Conservation (phyloP, 768 basidiomycete species). For the Stropharia rugosoannulata region DNA sequence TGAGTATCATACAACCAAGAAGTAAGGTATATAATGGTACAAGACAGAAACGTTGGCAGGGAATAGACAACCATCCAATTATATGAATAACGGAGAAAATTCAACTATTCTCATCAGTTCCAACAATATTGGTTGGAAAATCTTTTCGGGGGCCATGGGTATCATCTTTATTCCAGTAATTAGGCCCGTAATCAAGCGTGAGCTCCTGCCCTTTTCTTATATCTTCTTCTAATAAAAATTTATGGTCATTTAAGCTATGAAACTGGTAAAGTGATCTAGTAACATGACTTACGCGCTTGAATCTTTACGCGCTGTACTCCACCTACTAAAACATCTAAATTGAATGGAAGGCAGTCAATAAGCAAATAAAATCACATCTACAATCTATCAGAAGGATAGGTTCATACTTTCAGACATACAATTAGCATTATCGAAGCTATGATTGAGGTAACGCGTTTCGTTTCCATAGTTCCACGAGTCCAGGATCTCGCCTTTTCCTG, state of each 20-base stretch:
- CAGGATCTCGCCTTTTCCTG: conserved; percentile 4
- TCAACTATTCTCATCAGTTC: not conserved
- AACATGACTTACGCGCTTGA: conserved; percentile 6
- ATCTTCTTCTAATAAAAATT: not conserved
- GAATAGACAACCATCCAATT: no score
- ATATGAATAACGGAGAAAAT: no score
- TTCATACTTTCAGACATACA: conserved; percentile 8
- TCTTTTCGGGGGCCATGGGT: not conserved
- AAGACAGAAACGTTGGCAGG: no score
- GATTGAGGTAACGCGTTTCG: conserved; percentile 45
- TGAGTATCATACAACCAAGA: no score
- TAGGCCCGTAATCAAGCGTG: conserved; percentile 9
- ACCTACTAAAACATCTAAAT: conserved; percentile 4
- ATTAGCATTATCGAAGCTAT: conserved; percentile 8
- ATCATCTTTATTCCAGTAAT: not conserved
- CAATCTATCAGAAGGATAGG: not conserved
- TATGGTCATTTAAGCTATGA: not conserved
- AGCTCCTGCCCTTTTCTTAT: conserved; percentile 11
- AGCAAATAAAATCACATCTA: not conserved
- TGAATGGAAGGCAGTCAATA: not conserved
- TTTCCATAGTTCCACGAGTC: conserved; percentile 47
- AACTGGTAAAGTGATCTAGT: not conserved
- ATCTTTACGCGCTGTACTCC: conserved; percentile 12
- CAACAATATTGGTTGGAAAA: not conserved
- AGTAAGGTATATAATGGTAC: no score